A percentile compares a stretch with the other conserved stretches of the same genome.
Evolutionary conservation across 2,329 filamentous ascomycete species (phyloP).

Genomic region (Alternaria sp.): DNA sequence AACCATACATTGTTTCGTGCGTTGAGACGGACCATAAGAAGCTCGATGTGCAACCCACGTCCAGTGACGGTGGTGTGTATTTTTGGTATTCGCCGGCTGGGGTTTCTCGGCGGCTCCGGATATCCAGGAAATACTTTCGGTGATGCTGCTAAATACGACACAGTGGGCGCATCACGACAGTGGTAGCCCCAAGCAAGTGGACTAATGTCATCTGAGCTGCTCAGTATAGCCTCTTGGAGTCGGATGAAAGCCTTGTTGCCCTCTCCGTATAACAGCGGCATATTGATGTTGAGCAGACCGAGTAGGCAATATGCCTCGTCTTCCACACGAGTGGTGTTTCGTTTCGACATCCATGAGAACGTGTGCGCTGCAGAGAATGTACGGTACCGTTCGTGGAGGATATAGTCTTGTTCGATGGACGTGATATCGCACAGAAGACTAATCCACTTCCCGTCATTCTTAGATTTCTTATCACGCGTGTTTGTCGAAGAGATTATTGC

Average conservation of each 20-base stretch:
- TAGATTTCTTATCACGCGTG: too few species aligned
- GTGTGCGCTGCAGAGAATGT: not conserved
- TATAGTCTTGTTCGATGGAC: not conserved
- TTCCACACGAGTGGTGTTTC: not conserved
- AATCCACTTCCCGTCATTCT: too few species aligned
- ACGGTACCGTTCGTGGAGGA: not conserved
- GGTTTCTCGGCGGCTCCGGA: too few species aligned
- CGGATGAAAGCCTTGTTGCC: not conserved
- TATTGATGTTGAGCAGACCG: not conserved
- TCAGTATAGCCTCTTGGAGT: not conserved
- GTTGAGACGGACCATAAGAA: not conserved
- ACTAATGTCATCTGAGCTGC: not conserved
- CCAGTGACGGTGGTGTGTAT: not conserved
- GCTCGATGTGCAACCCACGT: not conserved
- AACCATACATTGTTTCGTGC: not conserved
- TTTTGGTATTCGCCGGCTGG: not conserved
- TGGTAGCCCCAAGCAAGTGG: not conserved
- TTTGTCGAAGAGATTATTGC: not conserved
- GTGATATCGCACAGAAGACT: not conserved
- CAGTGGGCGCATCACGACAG: fast-evolving
- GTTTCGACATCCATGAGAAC: not conserved
- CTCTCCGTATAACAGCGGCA: not conserved
- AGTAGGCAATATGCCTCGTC: not conserved
- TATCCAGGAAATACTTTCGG: not conserved
- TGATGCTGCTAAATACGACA: not conserved